Percentiles rank a stretch among this genome's conserved stretches.
These are phyloP conservation scores for Canavalia ensiformis DNA, from an alignment of 306 rosid genomes.

Conservation along the genomic window DNA sequence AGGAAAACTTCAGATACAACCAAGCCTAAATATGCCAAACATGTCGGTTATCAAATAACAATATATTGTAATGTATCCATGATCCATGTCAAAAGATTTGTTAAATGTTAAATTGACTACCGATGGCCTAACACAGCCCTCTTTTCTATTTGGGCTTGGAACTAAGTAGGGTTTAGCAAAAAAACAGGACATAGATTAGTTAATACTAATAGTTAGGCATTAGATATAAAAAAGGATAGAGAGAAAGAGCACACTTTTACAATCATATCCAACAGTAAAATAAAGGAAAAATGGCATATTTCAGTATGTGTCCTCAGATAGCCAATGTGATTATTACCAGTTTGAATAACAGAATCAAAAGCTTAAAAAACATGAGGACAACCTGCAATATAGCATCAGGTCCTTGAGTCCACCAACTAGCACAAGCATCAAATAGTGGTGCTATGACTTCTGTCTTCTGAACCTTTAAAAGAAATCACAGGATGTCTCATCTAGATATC, in stretches of 20 bases:
- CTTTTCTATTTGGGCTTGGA: slow-evolving; percentile 7
- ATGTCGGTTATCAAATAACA: slow-evolving; percentile 27
- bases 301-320: slow-evolving; percentile 32
- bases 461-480: slow-evolving; percentile 25
- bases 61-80: not conserved
- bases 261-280: slow-evolving; percentile 40
- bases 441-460: slow-evolving; percentile 68
- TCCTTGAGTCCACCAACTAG: slow-evolving; percentile 99
- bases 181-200: not conserved
- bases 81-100: slow-evolving; percentile 19
- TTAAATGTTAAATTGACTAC: slow-evolving; percentile 15
- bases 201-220: slow-evolving; percentile 2
- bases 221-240: not conserved
- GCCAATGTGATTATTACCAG: slow-evolving; percentile 25
- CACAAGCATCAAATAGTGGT: slow-evolving; percentile 94
- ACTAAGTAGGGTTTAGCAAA: slow-evolving; percentile 3
- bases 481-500: slow-evolving; percentile 23
- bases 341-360: slow-evolving; percentile 36
- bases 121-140: not conserved
- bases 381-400: slow-evolving; percentile 95
- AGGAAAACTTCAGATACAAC: slow-evolving; percentile 60
- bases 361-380: slow-evolving; percentile 46
- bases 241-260: slow-evolving; percentile 22
- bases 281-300: slow-evolving; percentile 31
- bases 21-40: slow-evolving; percentile 38